phyloP scores from a whole-genome alignment of 208 protist species.

The Novymonas esmeraldas region DNA sequence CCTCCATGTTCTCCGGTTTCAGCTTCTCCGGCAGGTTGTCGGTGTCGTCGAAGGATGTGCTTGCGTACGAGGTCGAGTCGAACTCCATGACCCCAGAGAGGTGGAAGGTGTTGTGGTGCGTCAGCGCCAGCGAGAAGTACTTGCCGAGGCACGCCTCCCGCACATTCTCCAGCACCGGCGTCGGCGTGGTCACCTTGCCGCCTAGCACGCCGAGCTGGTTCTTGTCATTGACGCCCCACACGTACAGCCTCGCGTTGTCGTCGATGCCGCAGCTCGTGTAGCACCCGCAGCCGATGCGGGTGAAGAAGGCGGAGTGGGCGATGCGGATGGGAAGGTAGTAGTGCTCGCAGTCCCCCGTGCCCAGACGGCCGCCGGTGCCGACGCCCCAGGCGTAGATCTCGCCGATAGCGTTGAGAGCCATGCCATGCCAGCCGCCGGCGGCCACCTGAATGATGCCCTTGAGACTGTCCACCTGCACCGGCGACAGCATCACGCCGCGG shows the following conservation, averaged over 20 bases:
- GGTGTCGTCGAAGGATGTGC: constrained; percentile 57
- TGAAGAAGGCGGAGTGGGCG: constrained; percentile 47
- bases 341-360: constrained; percentile 45
- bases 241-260: constrained; percentile 62
- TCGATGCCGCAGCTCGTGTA: constrained; percentile 77
- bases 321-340: constrained; percentile 54
- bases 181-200: constrained; percentile 36
- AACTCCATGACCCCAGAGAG: constrained; percentile 63
- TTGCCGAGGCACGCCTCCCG: constrained; percentile 68
- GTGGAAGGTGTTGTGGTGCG: constrained; percentile 53
- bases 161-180: constrained; percentile 63
- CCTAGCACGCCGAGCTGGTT: constrained; percentile 45
- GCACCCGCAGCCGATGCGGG: constrained; percentile 68
- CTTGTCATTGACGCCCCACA: constrained; percentile 80
- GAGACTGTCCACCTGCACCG: constrained; percentile 52
- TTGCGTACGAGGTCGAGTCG: constrained; percentile 38
- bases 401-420: constrained; percentile 77
- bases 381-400: constrained; percentile 81
- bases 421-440: constrained; percentile 73
- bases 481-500: constrained; percentile 52
- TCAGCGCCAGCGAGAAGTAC: constrained; percentile 66
- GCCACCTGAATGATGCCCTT: constrained; percentile 65
- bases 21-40: constrained; percentile 55
- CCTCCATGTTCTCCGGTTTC: constrained; percentile 25
- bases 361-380: constrained; percentile 64